phyloP scores from a whole-genome alignment of 371 early-diverging fungal species.

The Mucor mucedo region DNA sequence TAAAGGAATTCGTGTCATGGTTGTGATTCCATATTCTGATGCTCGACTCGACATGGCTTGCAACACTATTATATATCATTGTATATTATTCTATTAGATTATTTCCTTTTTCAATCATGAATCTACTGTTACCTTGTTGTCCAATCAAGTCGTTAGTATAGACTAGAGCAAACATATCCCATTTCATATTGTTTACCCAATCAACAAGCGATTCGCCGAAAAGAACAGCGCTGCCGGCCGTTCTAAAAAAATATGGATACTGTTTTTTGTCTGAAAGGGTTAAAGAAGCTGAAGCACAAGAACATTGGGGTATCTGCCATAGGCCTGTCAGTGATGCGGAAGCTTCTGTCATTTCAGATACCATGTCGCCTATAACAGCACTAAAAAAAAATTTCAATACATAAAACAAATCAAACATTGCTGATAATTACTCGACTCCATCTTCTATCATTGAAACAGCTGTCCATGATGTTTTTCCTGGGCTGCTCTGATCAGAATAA shows the following conservation, averaged over 20 bases:
- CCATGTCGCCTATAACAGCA: constrained; percentile 51
- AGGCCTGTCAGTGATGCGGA: constrained; percentile 45
- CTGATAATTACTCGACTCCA: constrained; percentile 36
- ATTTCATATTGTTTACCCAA: constrained; percentile 45
- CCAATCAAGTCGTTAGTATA: constrained; percentile 48
- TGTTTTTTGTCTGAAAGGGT: constrained; percentile 33
- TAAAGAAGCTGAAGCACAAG: constrained; percentile 37
- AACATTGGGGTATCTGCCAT: constrained; percentile 47
- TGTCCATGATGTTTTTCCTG: constrained; percentile 38
- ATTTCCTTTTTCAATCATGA: constrained; percentile 8
- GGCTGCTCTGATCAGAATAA: constrained; percentile 31
- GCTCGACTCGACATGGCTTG: constrained; percentile 12
- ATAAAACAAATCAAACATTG: no score
- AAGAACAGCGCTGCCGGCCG: constrained; percentile 33
- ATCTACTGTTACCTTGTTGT: constrained; percentile 22
- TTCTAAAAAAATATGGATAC: constrained; percentile 53
- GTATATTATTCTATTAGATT: not conserved
- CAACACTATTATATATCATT: not conserved
- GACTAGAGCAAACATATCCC: constrained; percentile 42
- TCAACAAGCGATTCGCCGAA: constrained; percentile 38
- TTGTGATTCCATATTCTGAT: constrained; percentile 19
- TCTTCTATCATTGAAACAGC: constrained; percentile 36
- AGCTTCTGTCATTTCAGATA: constrained; percentile 35
- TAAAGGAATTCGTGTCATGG: constrained; percentile 36
- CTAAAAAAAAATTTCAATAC: constrained; percentile 13